Evolutionary conservation across 1,284 basidiomycete species (phyloP).

Genomic region (Pseudozyma flocculosa): DNA sequence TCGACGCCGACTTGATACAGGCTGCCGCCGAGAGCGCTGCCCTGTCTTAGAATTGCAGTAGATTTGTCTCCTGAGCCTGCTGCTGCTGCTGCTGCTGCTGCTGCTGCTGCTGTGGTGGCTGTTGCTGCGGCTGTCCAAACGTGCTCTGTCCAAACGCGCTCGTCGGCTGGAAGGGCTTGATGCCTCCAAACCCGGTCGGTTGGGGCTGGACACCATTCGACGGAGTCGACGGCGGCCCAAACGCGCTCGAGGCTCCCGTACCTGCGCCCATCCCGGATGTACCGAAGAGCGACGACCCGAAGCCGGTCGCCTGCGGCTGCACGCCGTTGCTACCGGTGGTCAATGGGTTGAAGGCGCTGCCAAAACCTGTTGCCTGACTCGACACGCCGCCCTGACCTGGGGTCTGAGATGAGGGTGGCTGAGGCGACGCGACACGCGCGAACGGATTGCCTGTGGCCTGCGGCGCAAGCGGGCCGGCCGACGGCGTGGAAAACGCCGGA

Average conservation of each 20-base stretch:
- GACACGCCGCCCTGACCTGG: constrained; percentile 2
- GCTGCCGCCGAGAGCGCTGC: no score
- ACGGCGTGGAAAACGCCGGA: constrained; percentile 8
- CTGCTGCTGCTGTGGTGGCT: no score
- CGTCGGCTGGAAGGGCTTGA: constrained; percentile 54
- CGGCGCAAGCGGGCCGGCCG: constrained; percentile 2
- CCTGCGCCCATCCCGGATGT: not conserved
- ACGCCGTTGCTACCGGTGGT: no score
- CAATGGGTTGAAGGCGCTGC: no score
- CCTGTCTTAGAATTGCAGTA: constrained; percentile 26
- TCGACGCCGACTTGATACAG: no score
- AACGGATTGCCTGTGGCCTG: constrained; percentile 45
- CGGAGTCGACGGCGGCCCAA: not conserved
- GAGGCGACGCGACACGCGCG: constrained; percentile 14
- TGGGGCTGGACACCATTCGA: constrained; percentile 20
- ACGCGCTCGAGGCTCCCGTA: not conserved
- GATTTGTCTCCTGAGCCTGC: constrained; percentile 15
- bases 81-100: not conserved
- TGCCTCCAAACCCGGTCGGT: constrained; percentile 39
- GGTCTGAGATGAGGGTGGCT: constrained; percentile 11
- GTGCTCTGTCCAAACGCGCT: constrained; percentile 42
- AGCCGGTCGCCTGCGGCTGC: not conserved
- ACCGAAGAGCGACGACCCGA: not conserved
- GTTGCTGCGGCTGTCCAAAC: constrained; percentile 1
- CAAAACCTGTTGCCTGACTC: no score